Conservation (phyloP, 2,329 filamentous ascomycete genomes). For the Ambrosiella xylebori region DNA sequence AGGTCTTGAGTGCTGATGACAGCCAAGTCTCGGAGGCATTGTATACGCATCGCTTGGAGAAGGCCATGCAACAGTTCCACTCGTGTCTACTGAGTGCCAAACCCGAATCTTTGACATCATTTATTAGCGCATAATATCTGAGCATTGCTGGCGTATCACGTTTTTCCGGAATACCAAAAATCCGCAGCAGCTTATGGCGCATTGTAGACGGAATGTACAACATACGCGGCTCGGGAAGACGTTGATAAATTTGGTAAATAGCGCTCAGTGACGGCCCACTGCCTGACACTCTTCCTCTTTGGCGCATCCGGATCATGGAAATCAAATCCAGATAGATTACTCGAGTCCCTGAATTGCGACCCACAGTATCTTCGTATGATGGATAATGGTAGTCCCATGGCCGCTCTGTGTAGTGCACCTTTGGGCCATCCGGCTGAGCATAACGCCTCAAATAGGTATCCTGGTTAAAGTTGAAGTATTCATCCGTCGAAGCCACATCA, state of each 20-base stretch:
- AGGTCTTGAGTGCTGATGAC: slow-evolving; percentile 50
- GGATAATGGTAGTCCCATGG: slow-evolving; percentile 32
- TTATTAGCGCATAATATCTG: slow-evolving; percentile 66
- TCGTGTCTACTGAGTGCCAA: slow-evolving; percentile 50
- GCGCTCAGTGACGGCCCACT: slow-evolving; percentile 24
- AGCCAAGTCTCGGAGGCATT: slow-evolving; percentile 7
- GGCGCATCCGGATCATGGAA: slow-evolving; percentile 20
- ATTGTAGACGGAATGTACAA: slow-evolving; percentile 30
- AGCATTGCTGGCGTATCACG: slow-evolving; percentile 48
- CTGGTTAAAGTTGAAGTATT: slow-evolving; percentile 33
- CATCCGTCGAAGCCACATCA: slow-evolving; percentile 26
- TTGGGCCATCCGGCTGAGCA: slow-evolving; percentile 31
- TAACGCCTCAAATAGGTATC: slow-evolving; percentile 39
- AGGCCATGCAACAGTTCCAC: slow-evolving; percentile 73
- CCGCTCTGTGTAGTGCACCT: slow-evolving; percentile 32
- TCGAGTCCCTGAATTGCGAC: slow-evolving; percentile 21
- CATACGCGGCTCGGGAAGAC: slow-evolving; percentile 35
- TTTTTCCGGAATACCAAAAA: slow-evolving; percentile 46
- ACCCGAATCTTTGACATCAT: slow-evolving; percentile 62
- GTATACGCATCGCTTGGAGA: slow-evolving; percentile 56
- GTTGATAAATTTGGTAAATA: slow-evolving; percentile 32
- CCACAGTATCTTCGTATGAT: slow-evolving; percentile 24
- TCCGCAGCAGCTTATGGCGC: slow-evolving; percentile 47
- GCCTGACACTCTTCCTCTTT: slow-evolving; percentile 23
- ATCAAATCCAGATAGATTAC: slow-evolving; percentile 24